Evolutionary conservation across 495 filamentous ascomycete genomes (phyloP), one percentile per base, ranked within the genome.

Genomic region (Cercophora scortea): DNA sequence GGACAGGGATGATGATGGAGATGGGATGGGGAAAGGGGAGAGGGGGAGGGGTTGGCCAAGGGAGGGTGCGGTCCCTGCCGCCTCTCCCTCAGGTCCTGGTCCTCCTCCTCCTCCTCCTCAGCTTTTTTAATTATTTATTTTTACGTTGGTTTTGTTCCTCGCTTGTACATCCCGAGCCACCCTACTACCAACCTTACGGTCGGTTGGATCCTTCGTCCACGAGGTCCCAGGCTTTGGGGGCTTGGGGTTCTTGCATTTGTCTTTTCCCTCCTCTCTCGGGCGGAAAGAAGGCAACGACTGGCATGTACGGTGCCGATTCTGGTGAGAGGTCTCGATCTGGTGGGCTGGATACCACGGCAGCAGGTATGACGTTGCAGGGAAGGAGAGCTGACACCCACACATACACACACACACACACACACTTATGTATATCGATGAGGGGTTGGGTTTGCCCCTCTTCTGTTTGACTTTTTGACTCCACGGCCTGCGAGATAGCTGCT

Each of bases 291-390:
- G 25, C 25, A 25, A 25, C 25, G 25, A 25, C 25, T 25, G 25
- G 25, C 25, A 25, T 25, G 25, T 25, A 25, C 25, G 25, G 25
- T 25, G 25, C 25, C 25, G 25, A 25, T 25, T 25, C 25, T 25
- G 25, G 25, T 25, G 25, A 25, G 25, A 25, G 25, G 25, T 5
- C 25, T 25, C 25, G 25, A 25, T 25, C 25, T 25, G 25, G 25
- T 25, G 25, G 25, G 25, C 5, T 25, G 25, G 25, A 25, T 25
- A 25, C 25, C 25, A 25, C 25, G 25, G 25, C 25, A 25, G 25
- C 25, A 25, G 25, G 36, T 50, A 50, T 50, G 48, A 50, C 48
- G 48, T 50, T 51, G 48, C 32, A 45, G 15, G 36, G 13, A 48
- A 10, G 12, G 17, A 18, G 16, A 47, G 46, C 46, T 38, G 32